These are phyloP conservation scores for Crithidia mellificae DNA, from an alignment of 208 protist genomes.

Conservation along the genomic window DNA sequence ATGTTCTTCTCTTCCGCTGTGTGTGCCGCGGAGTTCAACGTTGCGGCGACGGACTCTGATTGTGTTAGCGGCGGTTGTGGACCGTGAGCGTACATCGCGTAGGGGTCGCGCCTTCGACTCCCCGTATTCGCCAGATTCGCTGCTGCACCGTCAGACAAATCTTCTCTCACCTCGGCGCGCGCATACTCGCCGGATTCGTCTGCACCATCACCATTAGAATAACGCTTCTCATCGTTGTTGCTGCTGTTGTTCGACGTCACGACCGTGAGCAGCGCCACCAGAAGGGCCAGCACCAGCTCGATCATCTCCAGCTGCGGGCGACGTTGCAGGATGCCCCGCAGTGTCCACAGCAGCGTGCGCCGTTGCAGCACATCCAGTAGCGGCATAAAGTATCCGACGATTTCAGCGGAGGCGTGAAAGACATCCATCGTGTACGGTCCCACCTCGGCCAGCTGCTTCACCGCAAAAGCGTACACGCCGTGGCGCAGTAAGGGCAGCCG, in stretches of 20 bases:
- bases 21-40: too few relatives aligned
- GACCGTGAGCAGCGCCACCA: constrained; percentile 32
- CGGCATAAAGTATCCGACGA: constrained; percentile 48
- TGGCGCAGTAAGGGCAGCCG: constrained; percentile 34
- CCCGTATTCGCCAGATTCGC: too few relatives aligned
- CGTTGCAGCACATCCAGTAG: constrained; percentile 61
- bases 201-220: not conserved
- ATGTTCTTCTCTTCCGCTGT: too few relatives aligned
- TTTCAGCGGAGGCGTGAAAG: constrained; percentile 45
- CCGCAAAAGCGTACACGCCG: constrained; percentile 45
- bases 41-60: not conserved
- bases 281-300: constrained; percentile 42
- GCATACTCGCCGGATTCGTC: too few relatives aligned
- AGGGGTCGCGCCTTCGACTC: constrained; percentile 2
- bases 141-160: not conserved
- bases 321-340: constrained; percentile 43
- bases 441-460: constrained; percentile 20
- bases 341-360: constrained; percentile 44
- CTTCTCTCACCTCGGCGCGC: not conserved
- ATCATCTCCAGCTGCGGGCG: constrained; percentile 41
- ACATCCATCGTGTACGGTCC: constrained; percentile 31
- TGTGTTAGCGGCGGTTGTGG: constrained; percentile 29
- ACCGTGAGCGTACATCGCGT: constrained; percentile 34
- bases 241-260: not conserved
- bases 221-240: not conserved